Conservation (phyloP, 2,329 filamentous ascomycete genomes). For the Penicillium corylophilum region DNA sequence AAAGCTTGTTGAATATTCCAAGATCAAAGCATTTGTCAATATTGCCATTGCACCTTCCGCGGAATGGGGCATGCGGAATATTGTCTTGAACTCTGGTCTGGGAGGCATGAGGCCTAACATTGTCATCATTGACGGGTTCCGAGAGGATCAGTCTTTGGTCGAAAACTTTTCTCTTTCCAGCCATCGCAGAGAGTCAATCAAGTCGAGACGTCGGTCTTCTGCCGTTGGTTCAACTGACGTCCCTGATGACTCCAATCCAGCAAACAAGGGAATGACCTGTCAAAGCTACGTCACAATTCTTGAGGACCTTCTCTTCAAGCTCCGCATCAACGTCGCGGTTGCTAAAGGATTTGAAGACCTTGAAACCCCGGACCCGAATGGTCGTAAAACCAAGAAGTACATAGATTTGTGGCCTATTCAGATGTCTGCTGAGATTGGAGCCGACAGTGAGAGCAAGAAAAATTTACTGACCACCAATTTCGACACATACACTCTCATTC, state of each 20-base stretch:
- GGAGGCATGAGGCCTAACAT: slow-evolving; percentile 90
- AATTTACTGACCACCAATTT: slow-evolving; percentile 82
- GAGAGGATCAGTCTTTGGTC: slow-evolving; percentile 58
- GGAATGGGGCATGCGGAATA: slow-evolving; percentile 81
- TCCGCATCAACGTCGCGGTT: slow-evolving; percentile 81
- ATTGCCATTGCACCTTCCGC: slow-evolving; percentile 78
- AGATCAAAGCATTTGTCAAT: slow-evolving; percentile 87
- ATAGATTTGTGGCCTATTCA: slow-evolving; percentile 92
- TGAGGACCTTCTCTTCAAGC: slow-evolving; percentile 73
- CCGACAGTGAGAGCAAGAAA: slow-evolving; percentile 61
- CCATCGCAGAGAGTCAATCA: slow-evolving; percentile 24
- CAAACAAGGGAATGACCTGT: slow-evolving; percentile 66
- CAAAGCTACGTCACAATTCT: slow-evolving; percentile 78
- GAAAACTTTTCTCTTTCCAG: slow-evolving; percentile 54
- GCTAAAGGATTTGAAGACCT: slow-evolving; percentile 77
- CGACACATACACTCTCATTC: slow-evolving; percentile 84
- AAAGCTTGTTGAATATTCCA: slow-evolving; percentile 81
- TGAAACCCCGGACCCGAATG: slow-evolving; percentile 65
- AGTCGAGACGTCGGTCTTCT: slow-evolving; percentile 19
- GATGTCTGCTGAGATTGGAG: slow-evolving; percentile 79
- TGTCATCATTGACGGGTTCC: slow-evolving; percentile 74
- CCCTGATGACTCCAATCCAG: slow-evolving; percentile 64
- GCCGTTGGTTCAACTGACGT: slow-evolving; percentile 11
- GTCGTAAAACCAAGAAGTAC: slow-evolving; percentile 66
- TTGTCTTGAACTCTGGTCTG: slow-evolving; percentile 76